Base-by-base conservation (phyloP, 2,329 filamentous ascomycete species). In the Penicillium olsonii region DNA sequence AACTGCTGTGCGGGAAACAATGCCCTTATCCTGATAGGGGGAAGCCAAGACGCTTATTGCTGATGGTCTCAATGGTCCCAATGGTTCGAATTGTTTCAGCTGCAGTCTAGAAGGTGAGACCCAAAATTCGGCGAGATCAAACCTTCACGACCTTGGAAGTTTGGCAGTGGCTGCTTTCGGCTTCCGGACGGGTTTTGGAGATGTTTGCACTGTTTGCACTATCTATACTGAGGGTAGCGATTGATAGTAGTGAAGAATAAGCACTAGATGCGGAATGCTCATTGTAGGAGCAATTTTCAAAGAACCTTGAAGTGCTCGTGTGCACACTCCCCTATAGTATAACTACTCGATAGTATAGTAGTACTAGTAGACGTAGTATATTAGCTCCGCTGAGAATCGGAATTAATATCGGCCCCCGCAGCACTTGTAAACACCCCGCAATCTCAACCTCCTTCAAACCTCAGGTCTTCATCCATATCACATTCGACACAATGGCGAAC, bases 401-500 rank as follows among this genome's bases (percentile, higher is more conserved):
- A 31, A 14, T 31, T 29, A 29, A n/a, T 31, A 31, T 31, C 29
- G 29, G 29, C 29, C 29, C 29, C 29, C 29, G 29, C 29, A 31
- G 29, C 22, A 24, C 22, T 4, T 4, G 29, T 31, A 31, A 35
- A 35, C 33, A 35, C 33, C 33, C 33, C 33, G 33, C 33, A 18
- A 39, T 11, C 19, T 18, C 26, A 24, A 24, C 22, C 11, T 18
- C 26, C 26, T 2, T 17, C 18, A 20, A 42, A 5, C 40, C 22
- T 11, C 26, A 24, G 17, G 35, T 50, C 24, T 10, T 37, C 37
- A 34, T 42, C 9, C 15, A 17, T 15, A 20, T 14, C 17, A 48
- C 41, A 34, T 12, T n/a, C 48, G 24, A 19, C 43, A 62, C 26
- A 44, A 70, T 74, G 71, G 47, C 63, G 35, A 53, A 68, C 18